Percentiles rank a stretch among this genome's conserved stretches.
Conservation (phyloP, 78 protist genomes). For the Trichosphaerium sp. region DNA sequence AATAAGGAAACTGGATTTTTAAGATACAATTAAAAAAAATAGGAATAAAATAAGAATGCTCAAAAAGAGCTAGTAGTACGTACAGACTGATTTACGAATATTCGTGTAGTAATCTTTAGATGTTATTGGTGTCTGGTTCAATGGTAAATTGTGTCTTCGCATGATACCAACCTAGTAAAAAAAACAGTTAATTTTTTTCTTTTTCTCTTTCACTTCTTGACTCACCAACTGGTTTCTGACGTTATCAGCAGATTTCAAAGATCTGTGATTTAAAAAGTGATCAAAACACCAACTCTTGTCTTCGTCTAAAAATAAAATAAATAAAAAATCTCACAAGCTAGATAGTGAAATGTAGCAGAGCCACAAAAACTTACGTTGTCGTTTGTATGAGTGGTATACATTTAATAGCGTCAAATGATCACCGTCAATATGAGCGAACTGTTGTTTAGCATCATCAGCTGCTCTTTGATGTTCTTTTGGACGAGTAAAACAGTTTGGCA, state of each 20-base stretch:
- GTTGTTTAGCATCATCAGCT: slow-evolving; percentile 74
- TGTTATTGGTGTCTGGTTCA: too few species aligned
- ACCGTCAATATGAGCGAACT: slow-evolving; percentile 91
- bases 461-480: slow-evolving; percentile 71
- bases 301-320: neutral
- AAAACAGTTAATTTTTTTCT: too few species aligned
- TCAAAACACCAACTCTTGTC: slow-evolving; percentile 58
- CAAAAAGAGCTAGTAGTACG: too few species aligned
- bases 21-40: too few species aligned
- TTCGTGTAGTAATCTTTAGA: slow-evolving; percentile 70
- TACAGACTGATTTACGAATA: slow-evolving; percentile 84
- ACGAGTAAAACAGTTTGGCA: slow-evolving; percentile 75
- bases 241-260: slow-evolving; percentile 79
- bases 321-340: too few species aligned
- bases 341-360: neutral
- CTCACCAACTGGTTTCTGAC: slow-evolving; percentile 85
- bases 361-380: slow-evolving; percentile 20
- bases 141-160: too few species aligned
- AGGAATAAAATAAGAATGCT: too few species aligned
- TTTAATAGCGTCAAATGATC: slow-evolving; percentile 96
- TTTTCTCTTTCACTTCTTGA: too few species aligned
- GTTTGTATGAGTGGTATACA: slow-evolving; percentile 89
- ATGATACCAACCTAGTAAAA: too few species aligned
- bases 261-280: slow-evolving; percentile 80
- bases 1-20: too few species aligned